A percentile compares a stretch with the other conserved stretches of the same genome.
These are phyloP conservation scores for Aspergillus coremiiformis DNA, from an alignment of 495 filamentous ascomycete species.

Conservation along the genomic window DNA sequence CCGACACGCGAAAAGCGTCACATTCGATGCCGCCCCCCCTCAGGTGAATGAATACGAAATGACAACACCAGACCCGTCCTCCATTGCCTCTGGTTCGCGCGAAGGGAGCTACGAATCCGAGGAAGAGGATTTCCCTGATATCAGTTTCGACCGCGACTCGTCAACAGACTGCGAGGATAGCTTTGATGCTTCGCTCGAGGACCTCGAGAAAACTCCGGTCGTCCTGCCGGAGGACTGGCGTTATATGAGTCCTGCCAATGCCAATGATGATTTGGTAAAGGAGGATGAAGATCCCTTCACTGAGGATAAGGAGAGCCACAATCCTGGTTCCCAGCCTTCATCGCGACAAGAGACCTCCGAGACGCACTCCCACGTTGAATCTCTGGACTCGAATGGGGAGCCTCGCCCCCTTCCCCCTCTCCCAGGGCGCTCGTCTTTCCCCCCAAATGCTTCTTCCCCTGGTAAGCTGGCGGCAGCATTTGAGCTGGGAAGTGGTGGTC, in stretches of 20 bases:
- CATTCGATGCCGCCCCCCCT: constrained; percentile 88
- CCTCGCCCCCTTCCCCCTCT: constrained; percentile 70
- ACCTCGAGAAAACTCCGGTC: constrained; percentile 93
- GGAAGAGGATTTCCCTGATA: constrained; percentile 55
- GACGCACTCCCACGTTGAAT: constrained; percentile 50
- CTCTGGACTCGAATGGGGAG: constrained; percentile 63
- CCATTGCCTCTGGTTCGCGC: constrained; percentile 75
- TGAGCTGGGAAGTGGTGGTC: constrained; percentile 53
- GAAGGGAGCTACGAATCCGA: constrained; percentile 90
- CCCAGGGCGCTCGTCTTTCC: constrained; percentile 35
- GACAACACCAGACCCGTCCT: constrained; percentile 91
- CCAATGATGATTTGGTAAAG: constrained; percentile 44
- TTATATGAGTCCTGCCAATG: constrained; percentile 59
- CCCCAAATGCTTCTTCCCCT: constrained; percentile 37
- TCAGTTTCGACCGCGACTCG: constrained; percentile 63
- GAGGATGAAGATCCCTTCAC: constrained; percentile 63
- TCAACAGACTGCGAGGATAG: constrained; percentile 72
- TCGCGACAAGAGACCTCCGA: constrained; percentile 26
- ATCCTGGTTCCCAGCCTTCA: constrained; percentile 40
- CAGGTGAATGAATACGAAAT: constrained; percentile 96
- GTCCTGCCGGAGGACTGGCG: constrained; percentile 95
- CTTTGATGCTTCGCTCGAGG: constrained; percentile 88
- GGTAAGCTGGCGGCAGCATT: constrained; percentile 51
- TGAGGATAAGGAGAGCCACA: constrained; percentile 53
- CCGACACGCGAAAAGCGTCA: constrained; percentile 90